Base-by-base conservation (phyloP, 202 grass and related monocot genomes). In the Hordeum pubiflorum region DNA sequence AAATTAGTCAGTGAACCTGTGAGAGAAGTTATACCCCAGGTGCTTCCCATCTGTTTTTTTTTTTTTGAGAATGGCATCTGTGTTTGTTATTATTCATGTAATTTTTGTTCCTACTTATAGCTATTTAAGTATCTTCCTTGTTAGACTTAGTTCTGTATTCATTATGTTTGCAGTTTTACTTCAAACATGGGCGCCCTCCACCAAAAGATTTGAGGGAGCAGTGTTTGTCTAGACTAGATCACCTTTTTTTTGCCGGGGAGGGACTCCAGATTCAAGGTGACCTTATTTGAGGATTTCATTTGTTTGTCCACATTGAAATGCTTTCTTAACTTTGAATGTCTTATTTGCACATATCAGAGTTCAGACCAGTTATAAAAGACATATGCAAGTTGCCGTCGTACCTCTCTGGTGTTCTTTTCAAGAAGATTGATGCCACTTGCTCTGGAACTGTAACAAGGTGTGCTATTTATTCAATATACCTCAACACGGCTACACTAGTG, bases 1-100 rank as follows among this genome's bases (percentile, higher is more conserved):
- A 99, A 99, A 91, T 71, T 99, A 85, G 89, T 93, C 86, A 99
- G 96, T 32, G 92, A 99, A 82, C 90, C 96, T 65, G 87, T 93
- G 41, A 99, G 78, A 74, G 96, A 99, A 84, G 89, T 91, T 85
- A 96, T 99, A 88, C 96, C 96, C 58, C 96, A 99, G 96, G 96
- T 99, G 88, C 10, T 63, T 60, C 1, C 18, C 72, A 79, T 79
- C 33, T 75, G 23, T 26, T 46, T 46, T 46, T 13, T 46, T 46
- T 13, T 5, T 13, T 48, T 48, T 48, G 44, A 48, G 44, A 48
- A 15, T 15, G 44, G 13, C 13, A 48, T 15, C 27, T 76, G 33
- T 26, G 33, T n/a, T 69, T 79, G 18, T 46, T 57, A 41, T 59
- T 75, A 7, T 69, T 58, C 18, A 44, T 69, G 14, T 10, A 29